phyloP scores from a whole-genome alignment of 768 basidiomycete species.

The Fistulinella prunicolor region DNA sequence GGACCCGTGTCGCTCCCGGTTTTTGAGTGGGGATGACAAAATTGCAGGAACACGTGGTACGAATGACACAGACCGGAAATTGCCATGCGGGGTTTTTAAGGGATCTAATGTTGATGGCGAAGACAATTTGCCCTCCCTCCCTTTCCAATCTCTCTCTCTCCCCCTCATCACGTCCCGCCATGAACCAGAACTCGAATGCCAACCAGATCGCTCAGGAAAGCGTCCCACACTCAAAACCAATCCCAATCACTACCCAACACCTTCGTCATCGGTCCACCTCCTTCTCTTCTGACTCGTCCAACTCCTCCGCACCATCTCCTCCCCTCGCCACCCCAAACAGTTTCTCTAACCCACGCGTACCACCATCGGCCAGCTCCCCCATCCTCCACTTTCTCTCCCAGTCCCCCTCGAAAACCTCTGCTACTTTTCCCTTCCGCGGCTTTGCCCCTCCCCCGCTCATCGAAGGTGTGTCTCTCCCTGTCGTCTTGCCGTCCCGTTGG shows the following conservation, averaged over 20 bases:
- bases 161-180: constrained; percentile 8
- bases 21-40: constrained; percentile 15
- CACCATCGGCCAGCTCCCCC: constrained; percentile 61
- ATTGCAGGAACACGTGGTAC: constrained; percentile 20
- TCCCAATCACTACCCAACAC: constrained; percentile 50
- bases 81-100: constrained; percentile 29
- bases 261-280: constrained; percentile 59
- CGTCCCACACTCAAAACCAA: constrained; percentile 60
- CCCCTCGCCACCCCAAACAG: constrained; percentile 52
- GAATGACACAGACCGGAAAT: constrained; percentile 18
- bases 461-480: constrained; percentile 50
- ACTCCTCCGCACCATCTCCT: constrained; percentile 51
- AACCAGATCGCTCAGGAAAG: constrained; percentile 20
- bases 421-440: constrained; percentile 60
- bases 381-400: constrained; percentile 67
- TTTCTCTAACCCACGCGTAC: constrained; percentile 39
- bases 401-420: constrained; percentile 51
- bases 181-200: constrained; percentile 12
- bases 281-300: constrained; percentile 57
- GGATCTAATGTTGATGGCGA: too few relatives aligned
- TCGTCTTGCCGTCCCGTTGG: too few relatives aligned
- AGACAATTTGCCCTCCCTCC: not conserved
- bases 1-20: constrained; percentile 5
- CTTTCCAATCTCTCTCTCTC: constrained; percentile 1
- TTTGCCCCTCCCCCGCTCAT: constrained; percentile 51